phyloP scores from a whole-genome alignment of 2,329 filamentous ascomycete species.

The Pestalotiopsis sp. region DNA sequence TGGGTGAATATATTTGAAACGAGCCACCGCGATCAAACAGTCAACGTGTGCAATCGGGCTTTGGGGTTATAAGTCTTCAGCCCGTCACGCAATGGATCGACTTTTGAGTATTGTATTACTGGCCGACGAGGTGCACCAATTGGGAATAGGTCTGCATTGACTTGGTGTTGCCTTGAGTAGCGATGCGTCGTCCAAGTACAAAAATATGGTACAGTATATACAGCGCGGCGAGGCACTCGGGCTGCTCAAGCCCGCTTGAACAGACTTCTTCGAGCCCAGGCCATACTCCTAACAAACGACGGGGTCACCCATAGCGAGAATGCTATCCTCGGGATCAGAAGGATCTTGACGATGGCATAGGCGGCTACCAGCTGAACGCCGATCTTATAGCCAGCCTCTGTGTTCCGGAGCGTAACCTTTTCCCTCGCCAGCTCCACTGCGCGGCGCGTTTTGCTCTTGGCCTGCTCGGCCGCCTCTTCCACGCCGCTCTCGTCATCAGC shows the following conservation, averaged over 20 bases:
- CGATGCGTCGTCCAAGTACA: not conserved
- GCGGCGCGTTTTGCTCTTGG: constrained; percentile 17
- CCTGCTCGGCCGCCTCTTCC: constrained; percentile 11
- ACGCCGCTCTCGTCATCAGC: constrained; percentile 21
- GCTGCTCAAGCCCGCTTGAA: constrained; percentile 20
- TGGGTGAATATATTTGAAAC: not conserved
- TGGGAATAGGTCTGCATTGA: no score
- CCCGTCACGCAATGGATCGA: no score
- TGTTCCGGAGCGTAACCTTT: constrained; percentile 28
- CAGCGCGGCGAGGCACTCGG: not conserved
- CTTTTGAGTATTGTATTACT: no score
- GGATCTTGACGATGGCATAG: constrained; percentile 85
- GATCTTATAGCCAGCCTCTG: constrained; percentile 49
- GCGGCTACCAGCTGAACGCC: constrained; percentile 78
- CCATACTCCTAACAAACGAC: constrained; percentile 78
- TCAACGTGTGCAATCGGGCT: not conserved
- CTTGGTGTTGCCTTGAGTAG: not conserved
- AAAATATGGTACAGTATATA: not conserved
- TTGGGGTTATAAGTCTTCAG: no score
- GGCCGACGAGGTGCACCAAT: no score
- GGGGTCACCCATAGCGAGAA: constrained; percentile 87
- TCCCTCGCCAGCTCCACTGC: constrained; percentile 27
- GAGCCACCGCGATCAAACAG: not conserved
- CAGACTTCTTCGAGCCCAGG: constrained; percentile 38
- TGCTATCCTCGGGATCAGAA: constrained; percentile 77